phyloP scores from a whole-genome alignment of 2,329 filamentous ascomycete species.

The Colletotrichum sidae region DNA sequence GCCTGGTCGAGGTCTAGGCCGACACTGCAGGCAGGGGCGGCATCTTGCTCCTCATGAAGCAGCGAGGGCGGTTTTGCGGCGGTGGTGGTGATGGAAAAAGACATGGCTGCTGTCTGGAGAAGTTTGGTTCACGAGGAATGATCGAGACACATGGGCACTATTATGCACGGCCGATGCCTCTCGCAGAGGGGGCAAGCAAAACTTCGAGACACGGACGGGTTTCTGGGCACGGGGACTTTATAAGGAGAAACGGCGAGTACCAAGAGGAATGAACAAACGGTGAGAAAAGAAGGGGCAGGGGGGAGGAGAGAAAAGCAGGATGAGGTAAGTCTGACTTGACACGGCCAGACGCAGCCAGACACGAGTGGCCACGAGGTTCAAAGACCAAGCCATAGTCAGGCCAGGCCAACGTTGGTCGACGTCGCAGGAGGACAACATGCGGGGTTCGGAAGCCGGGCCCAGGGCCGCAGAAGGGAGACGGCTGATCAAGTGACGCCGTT shows the following conservation, averaged over 20 bases:
- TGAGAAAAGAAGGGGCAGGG: not conserved
- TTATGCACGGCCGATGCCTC: slow-evolving; percentile 34
- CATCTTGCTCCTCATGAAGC: slow-evolving; percentile 29
- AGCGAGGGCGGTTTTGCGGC: slow-evolving; percentile 27
- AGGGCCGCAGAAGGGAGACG: not conserved
- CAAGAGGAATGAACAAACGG: not conserved
- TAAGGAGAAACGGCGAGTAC: not conserved
- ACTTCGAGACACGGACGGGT: not conserved
- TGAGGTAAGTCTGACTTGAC: slow-evolving; percentile 31
- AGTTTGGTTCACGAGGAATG: slow-evolving; percentile 6
- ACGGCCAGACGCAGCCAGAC: slow-evolving; percentile 11
- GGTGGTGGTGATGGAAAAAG: slow-evolving; percentile 28
- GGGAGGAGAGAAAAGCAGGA: slow-evolving; percentile 3
- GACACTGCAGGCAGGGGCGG: slow-evolving; percentile 23
- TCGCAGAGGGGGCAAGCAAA: slow-evolving; percentile 8
- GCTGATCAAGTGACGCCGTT: slow-evolving; percentile 34
- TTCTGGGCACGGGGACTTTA: not conserved
- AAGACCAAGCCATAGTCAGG: slow-evolving; percentile 3
- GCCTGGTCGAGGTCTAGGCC: slow-evolving; percentile 52
- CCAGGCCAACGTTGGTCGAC: slow-evolving; percentile 11
- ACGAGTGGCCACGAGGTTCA: slow-evolving; percentile 30
- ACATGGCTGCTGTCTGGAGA: slow-evolving; percentile 29
- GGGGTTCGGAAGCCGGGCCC: slow-evolving; percentile 28
- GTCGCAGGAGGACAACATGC: slow-evolving; percentile 33
- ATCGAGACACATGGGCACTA: slow-evolving; percentile 35